Evolutionary conservation across 495 filamentous ascomycete genomes (phyloP), one percentile per base, ranked within the genome.

Genomic region (Rusavskia elegans): DNA sequence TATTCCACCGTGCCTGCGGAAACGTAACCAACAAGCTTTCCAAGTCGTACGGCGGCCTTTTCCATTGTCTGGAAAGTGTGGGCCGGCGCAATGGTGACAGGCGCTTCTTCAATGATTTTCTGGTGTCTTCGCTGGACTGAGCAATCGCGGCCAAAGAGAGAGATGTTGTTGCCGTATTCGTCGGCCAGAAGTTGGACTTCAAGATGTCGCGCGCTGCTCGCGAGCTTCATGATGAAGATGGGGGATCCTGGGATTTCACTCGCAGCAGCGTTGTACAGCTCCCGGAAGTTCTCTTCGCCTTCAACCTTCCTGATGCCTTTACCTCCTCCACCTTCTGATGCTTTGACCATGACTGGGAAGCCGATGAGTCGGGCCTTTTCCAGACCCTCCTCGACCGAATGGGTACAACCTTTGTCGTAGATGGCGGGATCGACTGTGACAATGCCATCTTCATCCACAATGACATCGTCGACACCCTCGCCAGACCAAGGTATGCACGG

Each of bases 191-290:
- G 70, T 69, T 99, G 92, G 40, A 99, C 92, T 68, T 99, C 92
- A 72, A 99, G 74, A 77, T 99, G 92, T 48, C 92, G 74, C 41
- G 92, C 92, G 65, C 90, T 93, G 49, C 94, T 92, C 23, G 92
- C 92, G 55, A 99, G 76, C 77, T 99, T 96, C 92, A 99, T 99
- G 69, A 99, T 89, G 74, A 99, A 99, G 63, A 99, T 99, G 29
- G 92, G 92, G 25, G 93, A 97, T 39, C 92, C 92, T n/a, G 92
- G 92, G 58, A 99, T 95, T 73, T 99, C 92, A 67, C 82, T 92
- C 2, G 90, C 88, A 29, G 93, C 92, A 29, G 92, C 93, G 59
- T 89, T 89, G 73, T 97, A 99, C 44, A 96, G 71, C 56, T 71
- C 68, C 55, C 77, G 71, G 63, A 99, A 99, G 40, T 84, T 78